Evolutionary conservation across 2,329 filamentous ascomycete species (phyloP).

Genomic region (Shiraia bambusicola): DNA sequence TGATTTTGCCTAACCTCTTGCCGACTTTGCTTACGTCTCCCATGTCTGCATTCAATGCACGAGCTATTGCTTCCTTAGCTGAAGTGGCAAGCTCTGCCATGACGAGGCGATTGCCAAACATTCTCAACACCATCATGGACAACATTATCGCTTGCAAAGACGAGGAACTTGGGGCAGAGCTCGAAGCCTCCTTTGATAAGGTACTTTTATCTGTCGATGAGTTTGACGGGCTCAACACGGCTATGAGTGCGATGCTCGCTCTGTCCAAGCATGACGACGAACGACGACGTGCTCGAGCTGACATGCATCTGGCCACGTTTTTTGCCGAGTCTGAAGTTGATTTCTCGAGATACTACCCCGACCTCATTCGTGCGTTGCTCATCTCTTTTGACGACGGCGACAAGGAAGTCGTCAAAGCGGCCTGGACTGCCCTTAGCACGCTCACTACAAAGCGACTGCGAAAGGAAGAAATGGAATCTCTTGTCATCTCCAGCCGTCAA

Average conservation of each 20-base stretch:
- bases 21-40: slow-evolving; percentile 88
- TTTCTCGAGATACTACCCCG: slow-evolving; percentile 93
- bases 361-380: slow-evolving; percentile 86
- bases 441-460: slow-evolving; percentile 79
- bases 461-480: slow-evolving; percentile 97
- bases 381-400: slow-evolving; percentile 92
- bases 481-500: slow-evolving; percentile 83
- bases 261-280: slow-evolving; percentile 94
- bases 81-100: slow-evolving; percentile 88
- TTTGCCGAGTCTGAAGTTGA: slow-evolving; percentile 79
- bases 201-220: slow-evolving; percentile 93
- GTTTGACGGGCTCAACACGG: slow-evolving; percentile 90
- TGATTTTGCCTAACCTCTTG: slow-evolving; percentile 93
- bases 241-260: slow-evolving; percentile 88
- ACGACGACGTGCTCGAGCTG: slow-evolving; percentile 74
- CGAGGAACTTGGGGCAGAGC: slow-evolving; percentile 69
- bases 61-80: slow-evolving; percentile 86
- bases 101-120: slow-evolving; percentile 83
- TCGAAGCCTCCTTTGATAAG: slow-evolving; percentile 80
- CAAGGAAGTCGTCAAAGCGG: slow-evolving; percentile 77
- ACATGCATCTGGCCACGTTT: slow-evolving; percentile 80
- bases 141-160: slow-evolving; percentile 80
- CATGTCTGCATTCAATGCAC: slow-evolving; percentile 92
- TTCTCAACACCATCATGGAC: slow-evolving; percentile 92
- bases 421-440: slow-evolving; percentile 82